Evolutionary conservation across 106 monocot species (phyloP).

Genomic region (Dendrobium huoshanense): DNA sequence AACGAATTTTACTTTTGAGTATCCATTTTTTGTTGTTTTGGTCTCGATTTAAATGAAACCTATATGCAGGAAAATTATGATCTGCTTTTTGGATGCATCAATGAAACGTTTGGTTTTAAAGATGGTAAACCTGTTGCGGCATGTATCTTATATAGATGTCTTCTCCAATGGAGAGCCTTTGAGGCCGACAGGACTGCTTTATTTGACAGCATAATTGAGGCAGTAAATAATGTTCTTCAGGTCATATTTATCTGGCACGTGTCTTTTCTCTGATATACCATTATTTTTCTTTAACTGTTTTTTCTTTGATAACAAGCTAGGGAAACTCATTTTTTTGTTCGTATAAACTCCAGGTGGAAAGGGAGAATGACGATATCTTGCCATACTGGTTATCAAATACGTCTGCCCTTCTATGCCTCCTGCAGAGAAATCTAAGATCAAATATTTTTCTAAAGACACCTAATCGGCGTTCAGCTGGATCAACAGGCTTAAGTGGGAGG

Average conservation of each 20-base stretch:
- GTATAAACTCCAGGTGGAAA: conserved; percentile 39
- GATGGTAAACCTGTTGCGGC: conserved; percentile 87
- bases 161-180: conserved; percentile 74
- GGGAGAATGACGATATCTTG: conserved; percentile 42
- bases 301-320: background rate
- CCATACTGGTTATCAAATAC: conserved; percentile 95
- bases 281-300: background rate
- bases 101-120: conserved; percentile 81
- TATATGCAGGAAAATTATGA: conserved; percentile 69
- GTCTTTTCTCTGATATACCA: background rate
- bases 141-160: conserved; percentile 77
- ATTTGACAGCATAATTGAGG: conserved; percentile 80
- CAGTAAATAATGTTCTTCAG: conserved; percentile 80
- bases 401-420: conserved; percentile 81
- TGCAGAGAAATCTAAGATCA: conserved; percentile 80
- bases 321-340: conserved; percentile 3
- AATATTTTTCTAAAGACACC: conserved; percentile 78
- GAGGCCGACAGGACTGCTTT: conserved; percentile 81
- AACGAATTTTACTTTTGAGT: background rate
- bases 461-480: conserved; percentile 35
- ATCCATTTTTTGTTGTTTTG: background rate
- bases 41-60: conserved; percentile 1
- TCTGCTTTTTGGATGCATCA: conserved; percentile 64
- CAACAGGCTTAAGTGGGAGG: conserved; percentile 45
- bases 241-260: conserved; percentile 20